phyloP scores from a whole-genome alignment of 352 stramenopile genomes.

The Pythium plurisporium region DNA sequence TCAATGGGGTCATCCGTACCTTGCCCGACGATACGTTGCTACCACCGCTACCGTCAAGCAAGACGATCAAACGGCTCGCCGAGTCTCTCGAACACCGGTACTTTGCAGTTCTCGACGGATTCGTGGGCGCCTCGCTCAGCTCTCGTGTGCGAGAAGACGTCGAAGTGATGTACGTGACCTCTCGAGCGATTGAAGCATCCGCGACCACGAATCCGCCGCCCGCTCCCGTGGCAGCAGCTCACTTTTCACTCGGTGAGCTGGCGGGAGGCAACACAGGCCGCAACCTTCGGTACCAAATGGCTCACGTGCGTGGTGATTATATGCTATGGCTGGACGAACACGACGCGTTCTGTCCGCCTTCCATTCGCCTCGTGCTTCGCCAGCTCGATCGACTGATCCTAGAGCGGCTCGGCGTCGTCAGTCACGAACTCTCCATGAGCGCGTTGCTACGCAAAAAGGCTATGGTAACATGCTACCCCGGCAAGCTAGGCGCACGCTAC shows the following conservation, averaged over 20 bases:
- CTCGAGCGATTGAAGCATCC: background rate
- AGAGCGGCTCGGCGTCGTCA: conserved; percentile 20
- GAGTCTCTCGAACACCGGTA: conserved; percentile 12
- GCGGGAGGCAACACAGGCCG: conserved; percentile 38
- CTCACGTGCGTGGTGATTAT: conserved; percentile 42
- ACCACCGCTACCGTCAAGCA: conserved; percentile 18
- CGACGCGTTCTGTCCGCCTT: conserved; percentile 29
- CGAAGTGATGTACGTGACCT: conserved; percentile 21
- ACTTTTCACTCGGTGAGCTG: conserved; percentile 36
- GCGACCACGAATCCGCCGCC: background rate
- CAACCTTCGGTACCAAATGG: conserved; percentile 45
- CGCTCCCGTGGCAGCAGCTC: background rate
- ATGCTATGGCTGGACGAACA: conserved; percentile 44
- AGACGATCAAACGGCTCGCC: conserved; percentile 16
- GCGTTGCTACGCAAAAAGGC: conserved; percentile 39
- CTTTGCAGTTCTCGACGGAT: conserved; percentile 33
- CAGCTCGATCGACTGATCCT: conserved; percentile 41
- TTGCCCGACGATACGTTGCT: conserved; percentile 16
- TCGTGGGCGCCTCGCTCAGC: conserved; percentile 23
- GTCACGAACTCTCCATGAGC: conserved; percentile 23
- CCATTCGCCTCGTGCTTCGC: conserved; percentile 21
- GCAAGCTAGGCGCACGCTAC: conserved; percentile 29
- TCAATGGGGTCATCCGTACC: background rate
- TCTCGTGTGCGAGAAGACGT: conserved; percentile 18
- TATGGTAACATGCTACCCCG: conserved; percentile 52